Evolutionary conservation across 441 rosid genomes (phyloP).

Genomic region (Erodium chrysanthum): DNA sequence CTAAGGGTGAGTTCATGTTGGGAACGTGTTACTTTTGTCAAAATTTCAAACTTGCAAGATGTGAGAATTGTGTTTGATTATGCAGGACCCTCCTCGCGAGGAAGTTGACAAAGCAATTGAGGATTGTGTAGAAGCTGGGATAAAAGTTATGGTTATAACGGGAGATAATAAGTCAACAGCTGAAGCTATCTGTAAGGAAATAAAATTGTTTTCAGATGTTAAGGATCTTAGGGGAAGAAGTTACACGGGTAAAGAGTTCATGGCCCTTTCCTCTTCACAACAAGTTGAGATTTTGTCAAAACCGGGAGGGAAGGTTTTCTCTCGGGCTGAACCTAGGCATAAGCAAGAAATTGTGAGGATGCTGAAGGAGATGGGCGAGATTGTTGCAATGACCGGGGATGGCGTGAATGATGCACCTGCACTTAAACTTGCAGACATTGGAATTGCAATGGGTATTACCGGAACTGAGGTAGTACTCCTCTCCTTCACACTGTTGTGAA

Average conservation of each 20-base stretch:
- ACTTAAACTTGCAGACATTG: constrained; percentile 40
- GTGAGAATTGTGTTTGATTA: not conserved
- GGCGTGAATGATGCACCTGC: constrained; percentile 53
- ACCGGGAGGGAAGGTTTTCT: constrained; percentile 64
- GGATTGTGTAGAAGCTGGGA: constrained; percentile 92
- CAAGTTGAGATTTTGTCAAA: constrained; percentile 42
- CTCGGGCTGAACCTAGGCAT: constrained; percentile 94
- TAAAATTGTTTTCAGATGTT: constrained; percentile 59
- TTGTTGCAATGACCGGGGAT: constrained; percentile 46
- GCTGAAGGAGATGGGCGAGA: constrained; percentile 91
- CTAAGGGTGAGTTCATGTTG: constrained; percentile 48
- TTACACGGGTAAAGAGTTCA: constrained; percentile 72
- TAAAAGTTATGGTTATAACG: constrained; percentile 91
- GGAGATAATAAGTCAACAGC: constrained; percentile 94
- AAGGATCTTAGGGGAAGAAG: constrained; percentile 62
- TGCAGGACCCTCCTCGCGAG: constrained; percentile 91
- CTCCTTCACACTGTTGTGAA: not conserved
- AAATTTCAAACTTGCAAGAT: constrained; percentile 3
- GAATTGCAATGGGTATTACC: constrained; percentile 42
- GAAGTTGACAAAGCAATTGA: constrained; percentile 87
- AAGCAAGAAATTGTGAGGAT: constrained; percentile 93
- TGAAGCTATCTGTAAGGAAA: constrained; percentile 89
- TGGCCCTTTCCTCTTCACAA: constrained; percentile 50
- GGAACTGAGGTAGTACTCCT: constrained; percentile 35
- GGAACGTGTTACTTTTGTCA: not conserved